Evolutionary conservation across 2,329 filamentous ascomycete species (phyloP).

Genomic region (Rhinocladiella mackenziei): DNA sequence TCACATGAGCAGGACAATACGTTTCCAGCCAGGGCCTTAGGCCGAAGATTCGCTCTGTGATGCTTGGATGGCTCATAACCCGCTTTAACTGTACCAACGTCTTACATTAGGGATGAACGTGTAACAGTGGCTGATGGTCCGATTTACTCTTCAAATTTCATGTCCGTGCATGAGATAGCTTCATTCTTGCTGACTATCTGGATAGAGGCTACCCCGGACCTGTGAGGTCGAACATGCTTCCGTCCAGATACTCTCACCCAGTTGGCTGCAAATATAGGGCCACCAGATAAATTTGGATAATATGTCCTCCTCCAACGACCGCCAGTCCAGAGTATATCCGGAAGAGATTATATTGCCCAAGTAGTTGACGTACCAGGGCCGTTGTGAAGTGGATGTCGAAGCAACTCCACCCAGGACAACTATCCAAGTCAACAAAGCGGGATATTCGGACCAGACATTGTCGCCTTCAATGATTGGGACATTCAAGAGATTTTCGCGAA

Average conservation of each 20-base stretch:
- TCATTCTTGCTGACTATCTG: too few species aligned
- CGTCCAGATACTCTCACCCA: background rate
- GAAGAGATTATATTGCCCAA: background rate
- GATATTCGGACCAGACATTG: background rate
- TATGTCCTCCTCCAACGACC: background rate
- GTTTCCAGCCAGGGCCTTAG: too few species aligned
- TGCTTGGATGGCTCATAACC: too few species aligned
- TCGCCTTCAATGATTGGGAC: background rate
- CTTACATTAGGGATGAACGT: too few species aligned
- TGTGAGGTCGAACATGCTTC: background rate
- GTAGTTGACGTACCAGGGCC: background rate
- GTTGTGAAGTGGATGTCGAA: background rate
- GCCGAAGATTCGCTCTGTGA: too few species aligned
- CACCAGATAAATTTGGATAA: conserved; percentile 1
- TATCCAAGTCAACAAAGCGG: conserved; percentile 3
- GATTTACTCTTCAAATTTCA: too few species aligned
- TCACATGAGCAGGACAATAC: too few species aligned
- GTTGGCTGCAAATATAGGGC: conserved; percentile 1
- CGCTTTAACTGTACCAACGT: too few species aligned
- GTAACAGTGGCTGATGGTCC: too few species aligned
- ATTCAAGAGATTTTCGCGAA: conserved; percentile 1
- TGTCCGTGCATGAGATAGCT: too few species aligned
- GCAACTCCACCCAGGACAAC: conserved; percentile 3
- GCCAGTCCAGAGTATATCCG: background rate
- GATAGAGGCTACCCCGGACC: too few species aligned